phyloP scores from a whole-genome alignment of 2,329 filamentous ascomycete genomes.

The Aspergillus jensenii region DNA sequence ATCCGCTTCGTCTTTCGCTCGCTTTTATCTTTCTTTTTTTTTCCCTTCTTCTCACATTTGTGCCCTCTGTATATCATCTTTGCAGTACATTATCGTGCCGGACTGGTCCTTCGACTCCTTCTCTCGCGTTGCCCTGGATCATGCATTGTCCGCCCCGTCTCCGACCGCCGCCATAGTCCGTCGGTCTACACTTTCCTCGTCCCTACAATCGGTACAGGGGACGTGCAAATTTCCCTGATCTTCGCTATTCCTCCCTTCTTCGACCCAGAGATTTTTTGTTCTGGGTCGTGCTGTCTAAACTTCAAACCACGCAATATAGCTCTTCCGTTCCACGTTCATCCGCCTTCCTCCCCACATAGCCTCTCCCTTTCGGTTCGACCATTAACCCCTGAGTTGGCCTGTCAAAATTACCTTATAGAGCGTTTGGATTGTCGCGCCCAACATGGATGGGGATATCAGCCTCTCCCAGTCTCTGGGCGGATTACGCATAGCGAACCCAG shows the following conservation, averaged over 20 bases:
- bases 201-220: constrained; percentile 4
- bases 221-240: neutral
- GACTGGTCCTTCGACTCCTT: constrained; percentile 6
- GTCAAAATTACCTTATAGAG: constrained; percentile 5
- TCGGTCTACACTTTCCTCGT: constrained; percentile 18
- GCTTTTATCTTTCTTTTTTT: constrained; percentile 6
- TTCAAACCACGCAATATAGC: constrained; percentile 11
- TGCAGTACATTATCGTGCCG: neutral
- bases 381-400: constrained; percentile 8
- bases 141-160: constrained; percentile 33
- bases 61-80: constrained; percentile 1
- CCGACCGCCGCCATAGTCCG: constrained; percentile 34
- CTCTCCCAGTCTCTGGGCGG: constrained; percentile 90
- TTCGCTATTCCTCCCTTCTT: constrained; percentile 2
- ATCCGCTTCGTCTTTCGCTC: constrained; percentile 8
- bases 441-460: constrained; percentile 89
- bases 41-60: neutral
- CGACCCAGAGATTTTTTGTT: constrained; percentile 3
- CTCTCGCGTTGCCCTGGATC: constrained; percentile 20
- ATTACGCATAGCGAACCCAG: constrained; percentile 93
- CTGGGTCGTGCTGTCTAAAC: constrained; percentile 12
- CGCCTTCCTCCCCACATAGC: constrained; percentile 12
- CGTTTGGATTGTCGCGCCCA: constrained; percentile 28
- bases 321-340: constrained; percentile 13
- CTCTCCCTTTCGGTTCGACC: constrained; percentile 6